Conservation (phyloP, 345 rosid genomes). For the Lepidium aucheri region DNA sequence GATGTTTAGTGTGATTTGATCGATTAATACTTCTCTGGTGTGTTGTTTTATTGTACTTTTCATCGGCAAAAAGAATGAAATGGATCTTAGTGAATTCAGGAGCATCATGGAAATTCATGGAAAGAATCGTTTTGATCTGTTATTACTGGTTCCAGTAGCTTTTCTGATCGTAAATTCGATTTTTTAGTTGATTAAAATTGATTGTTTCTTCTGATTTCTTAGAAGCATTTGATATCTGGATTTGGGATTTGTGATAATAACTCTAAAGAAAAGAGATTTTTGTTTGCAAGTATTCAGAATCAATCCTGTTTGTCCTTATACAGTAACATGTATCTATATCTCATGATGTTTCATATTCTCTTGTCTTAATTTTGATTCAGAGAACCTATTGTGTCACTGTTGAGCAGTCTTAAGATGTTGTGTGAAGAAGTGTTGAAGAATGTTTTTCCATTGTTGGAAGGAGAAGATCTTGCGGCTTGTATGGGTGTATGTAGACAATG, state of each 20-base stretch:
- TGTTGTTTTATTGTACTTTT: background rate
- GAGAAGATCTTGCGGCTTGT: slow-evolving; percentile 66
- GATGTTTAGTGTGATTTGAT: background rate
- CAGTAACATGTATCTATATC: no score
- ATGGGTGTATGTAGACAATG: slow-evolving; percentile 76
- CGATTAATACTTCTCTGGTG: background rate
- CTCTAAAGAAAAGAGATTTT: no score
- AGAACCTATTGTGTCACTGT: background rate
- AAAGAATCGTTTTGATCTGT: background rate
- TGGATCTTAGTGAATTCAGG: background rate
- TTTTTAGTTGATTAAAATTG: background rate
- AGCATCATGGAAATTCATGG: background rate
- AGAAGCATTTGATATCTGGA: no score
- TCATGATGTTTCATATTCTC: background rate
- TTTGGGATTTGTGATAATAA: no score
- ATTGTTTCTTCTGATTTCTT: background rate
- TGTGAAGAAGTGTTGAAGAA: slow-evolving; percentile 64
- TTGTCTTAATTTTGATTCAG: background rate
- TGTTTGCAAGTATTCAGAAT: background rate
- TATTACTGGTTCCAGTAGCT: background rate
- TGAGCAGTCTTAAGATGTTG: slow-evolving; percentile 29
- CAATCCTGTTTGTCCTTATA: background rate
- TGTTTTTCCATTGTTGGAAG: slow-evolving; percentile 77
- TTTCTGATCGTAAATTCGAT: background rate
- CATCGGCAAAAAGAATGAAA: background rate